A percentile compares a stretch with the other conserved stretches of the same genome.
Evolutionary conservation across 2,329 filamentous ascomycete genomes (phyloP).

Genomic region (Fragosphaeria purpurea): DNA sequence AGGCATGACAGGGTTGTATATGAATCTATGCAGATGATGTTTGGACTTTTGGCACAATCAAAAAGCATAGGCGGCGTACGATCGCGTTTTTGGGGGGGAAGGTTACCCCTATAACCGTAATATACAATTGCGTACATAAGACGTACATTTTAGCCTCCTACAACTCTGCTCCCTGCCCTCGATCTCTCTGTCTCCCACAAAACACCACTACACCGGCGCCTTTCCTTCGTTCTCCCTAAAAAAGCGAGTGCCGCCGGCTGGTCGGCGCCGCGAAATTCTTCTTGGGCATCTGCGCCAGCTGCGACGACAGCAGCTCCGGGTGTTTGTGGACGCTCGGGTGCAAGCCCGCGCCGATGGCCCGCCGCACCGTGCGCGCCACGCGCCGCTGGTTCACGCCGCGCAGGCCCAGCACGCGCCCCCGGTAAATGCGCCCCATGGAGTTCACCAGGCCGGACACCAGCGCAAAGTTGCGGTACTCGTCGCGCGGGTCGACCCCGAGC

Average conservation of each 20-base stretch:
- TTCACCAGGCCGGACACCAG: constrained; percentile 86
- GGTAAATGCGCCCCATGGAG: constrained; percentile 73
- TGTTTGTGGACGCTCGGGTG: constrained; percentile 88
- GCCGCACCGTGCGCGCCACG: constrained; percentile 83
- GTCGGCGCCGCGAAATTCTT: neutral
- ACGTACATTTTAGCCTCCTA: no score
- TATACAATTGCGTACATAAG: no score
- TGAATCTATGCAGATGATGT: no score
- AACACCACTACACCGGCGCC: no score
- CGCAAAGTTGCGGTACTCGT: constrained; percentile 90
- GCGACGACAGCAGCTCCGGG: constrained; percentile 60
- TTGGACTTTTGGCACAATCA: neutral
- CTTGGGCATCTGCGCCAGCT: constrained; percentile 16
- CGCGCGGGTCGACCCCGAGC: constrained; percentile 67
- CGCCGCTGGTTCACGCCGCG: constrained; percentile 84
- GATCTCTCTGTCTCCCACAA: no score
- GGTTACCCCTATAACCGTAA: no score
- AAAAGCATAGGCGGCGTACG: no score
- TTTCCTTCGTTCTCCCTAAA: neutral
- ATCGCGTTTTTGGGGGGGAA: no score
- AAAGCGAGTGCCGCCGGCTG: neutral
- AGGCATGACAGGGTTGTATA: constrained; percentile 5
- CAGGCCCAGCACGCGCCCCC: constrained; percentile 65
- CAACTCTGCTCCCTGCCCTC: no score
- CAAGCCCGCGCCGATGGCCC: constrained; percentile 79